These are phyloP conservation scores for Auriscalpium orientale DNA, from an alignment of 768 basidiomycete species.

Conservation along the genomic window DNA sequence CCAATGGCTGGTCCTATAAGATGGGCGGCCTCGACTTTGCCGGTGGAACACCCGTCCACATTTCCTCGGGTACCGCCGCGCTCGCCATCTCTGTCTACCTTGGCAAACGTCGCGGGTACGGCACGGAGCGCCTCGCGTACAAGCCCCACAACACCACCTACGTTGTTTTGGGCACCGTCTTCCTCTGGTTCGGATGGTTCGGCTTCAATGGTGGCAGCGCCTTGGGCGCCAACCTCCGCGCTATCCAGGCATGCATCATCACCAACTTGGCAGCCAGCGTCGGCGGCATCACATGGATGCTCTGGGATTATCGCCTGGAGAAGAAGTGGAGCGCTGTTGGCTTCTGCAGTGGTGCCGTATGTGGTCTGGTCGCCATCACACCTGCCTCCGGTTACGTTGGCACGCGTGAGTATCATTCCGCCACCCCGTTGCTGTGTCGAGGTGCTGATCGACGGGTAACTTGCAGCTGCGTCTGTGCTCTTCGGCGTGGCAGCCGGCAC, in stretches of 20 bases:
- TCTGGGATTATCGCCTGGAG: conserved; percentile 92
- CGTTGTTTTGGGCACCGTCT: conserved; percentile 86
- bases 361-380: conserved; percentile 85
- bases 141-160: conserved; percentile 92
- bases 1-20: conserved; percentile 65
- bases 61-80: conserved; percentile 87
- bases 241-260: conserved; percentile 82
- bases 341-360: conserved; percentile 92
- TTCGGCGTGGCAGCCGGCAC: conserved; percentile 84
- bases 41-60: conserved; percentile 95
- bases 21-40: conserved; percentile 89
- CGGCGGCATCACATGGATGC: conserved; percentile 90
- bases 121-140: conserved; percentile 85
- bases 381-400: conserved; percentile 82
- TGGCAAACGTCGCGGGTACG: conserved; percentile 86
- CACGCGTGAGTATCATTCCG: conserved; percentile 40
- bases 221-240: conserved; percentile 81
- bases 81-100: conserved; percentile 88
- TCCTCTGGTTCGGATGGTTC: conserved; percentile 97
- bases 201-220: conserved; percentile 94
- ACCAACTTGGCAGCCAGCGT: conserved; percentile 89
- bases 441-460: conserved; percentile 1
- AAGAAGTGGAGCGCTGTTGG: conserved; percentile 91
- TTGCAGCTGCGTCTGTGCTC: conserved; percentile 65
- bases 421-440: background rate